phyloP scores from a whole-genome alignment of 2,329 filamentous ascomycete species.

The Chrysoporthe austroafricana region DNA sequence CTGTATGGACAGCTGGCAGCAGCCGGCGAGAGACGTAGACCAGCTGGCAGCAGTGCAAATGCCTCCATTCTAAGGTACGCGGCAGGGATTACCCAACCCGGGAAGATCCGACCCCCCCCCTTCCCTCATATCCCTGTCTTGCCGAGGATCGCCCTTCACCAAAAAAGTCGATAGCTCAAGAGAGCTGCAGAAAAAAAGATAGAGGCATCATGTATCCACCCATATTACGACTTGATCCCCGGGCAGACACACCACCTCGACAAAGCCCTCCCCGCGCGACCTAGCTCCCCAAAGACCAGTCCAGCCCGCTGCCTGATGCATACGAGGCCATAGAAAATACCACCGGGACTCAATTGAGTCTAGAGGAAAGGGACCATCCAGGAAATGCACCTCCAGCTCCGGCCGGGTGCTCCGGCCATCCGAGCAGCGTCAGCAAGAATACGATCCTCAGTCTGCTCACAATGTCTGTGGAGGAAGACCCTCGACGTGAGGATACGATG shows the following conservation, averaged over 20 bases:
- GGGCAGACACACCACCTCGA: conserved; percentile 13
- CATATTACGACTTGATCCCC: background rate
- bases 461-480: conserved; percentile 41
- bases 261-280: conserved; percentile 1
- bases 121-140: background rate
- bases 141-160: conserved; percentile 12
- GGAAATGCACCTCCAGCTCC: conserved; percentile 54
- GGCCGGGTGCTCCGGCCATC: conserved; percentile 56
- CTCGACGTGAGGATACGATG: conserved; percentile 40
- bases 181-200: conserved; percentile 25
- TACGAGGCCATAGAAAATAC: conserved; percentile 24
- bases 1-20: background rate
- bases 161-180: conserved; percentile 10
- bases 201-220: conserved; percentile 21
- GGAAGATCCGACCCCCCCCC: background rate
- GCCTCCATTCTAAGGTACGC: background rate
- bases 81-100: background rate
- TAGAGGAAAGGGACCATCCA: conserved; percentile 33
- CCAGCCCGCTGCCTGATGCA: conserved; percentile 23
- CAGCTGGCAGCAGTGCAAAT: background rate
- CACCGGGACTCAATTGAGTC: conserved; percentile 38
- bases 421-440: conserved; percentile 45
- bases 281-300: background rate
- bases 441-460: conserved; percentile 44
- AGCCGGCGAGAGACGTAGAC: background rate